Base-by-base conservation (phyloP, 176 grass and related monocot species). In the Phoenix roebelenii region DNA sequence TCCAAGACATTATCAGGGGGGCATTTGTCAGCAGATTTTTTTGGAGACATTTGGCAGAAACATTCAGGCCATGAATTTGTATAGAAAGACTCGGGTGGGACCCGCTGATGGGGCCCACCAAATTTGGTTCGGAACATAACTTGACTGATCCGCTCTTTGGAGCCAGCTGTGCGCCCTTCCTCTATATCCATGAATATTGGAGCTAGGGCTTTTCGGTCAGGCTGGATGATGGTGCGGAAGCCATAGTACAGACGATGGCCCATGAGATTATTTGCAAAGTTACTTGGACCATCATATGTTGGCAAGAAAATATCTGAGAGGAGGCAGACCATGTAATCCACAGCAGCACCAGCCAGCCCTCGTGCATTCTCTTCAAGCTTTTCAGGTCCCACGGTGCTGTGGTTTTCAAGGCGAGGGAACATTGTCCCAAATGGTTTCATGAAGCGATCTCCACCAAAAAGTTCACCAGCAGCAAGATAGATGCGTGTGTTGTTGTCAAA, bases 311-410 rank as follows among this genome's bases (percentile, higher is more conserved):
- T 92, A 69, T 98, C 93, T 1, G 93, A 98, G 18, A 92, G 63
- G 44, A 98, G 84, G 55, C 93, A 98, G 50, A 98, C 93, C 93
- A 98, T 98, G 76, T 92, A 98, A 70, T 98, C 93, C 64, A 98
- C 76, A 50, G 93, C 93, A 0, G 93, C 88, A 35, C 93, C 88
- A 0, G 67, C 87, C 12, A 98, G 80, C 44, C 88, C 93, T 72
- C 54, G 64, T 19, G 77, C 74, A 76, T 81, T 81, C 57, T 85
- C 90, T 81, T 90, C 86, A 55, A 91, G 81, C 55, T 88, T 82
- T 68, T 78, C 81, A 61, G 81, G 79, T 49, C 78, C 93, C 52
- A 89, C 79, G 2, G 85, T 77, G 50, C 70, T 92, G 63, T 92
- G 88, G 71, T 92, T 89, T 35, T 88, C 81, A 64, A 89, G 61